Base-by-base conservation (phyloP, 208 protist species). In the Trypanosoma mega region DNA sequence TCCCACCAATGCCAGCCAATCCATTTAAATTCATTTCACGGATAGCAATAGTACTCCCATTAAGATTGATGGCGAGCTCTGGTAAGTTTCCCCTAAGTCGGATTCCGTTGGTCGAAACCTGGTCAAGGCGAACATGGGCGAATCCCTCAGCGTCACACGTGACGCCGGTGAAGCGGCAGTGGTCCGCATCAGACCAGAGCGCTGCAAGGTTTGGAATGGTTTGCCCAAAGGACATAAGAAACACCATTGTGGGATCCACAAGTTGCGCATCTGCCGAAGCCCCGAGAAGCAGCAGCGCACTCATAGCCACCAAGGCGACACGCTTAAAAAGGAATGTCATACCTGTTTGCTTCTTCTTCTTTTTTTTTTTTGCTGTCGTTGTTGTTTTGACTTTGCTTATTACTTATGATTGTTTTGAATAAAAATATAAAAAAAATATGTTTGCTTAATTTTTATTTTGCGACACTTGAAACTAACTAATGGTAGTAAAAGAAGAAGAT, bases 1-100 rank as follows among this genome's bases (percentile, higher is more conserved):
- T 37, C 55, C 71, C 8, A 49, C 31, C 8, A 48, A 48, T 14
- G 53, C 63, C 16, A 48, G 29, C 11, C 37, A 50, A 24, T 26
- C 43, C 43, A 16, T 16, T 4, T 20, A 47, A 20, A 16, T 47
- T 47, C 18, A 47, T 47, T 20, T 47, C 43, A 47, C 43, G 43
- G 18, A 47, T 20, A 14, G n/a, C 3, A 7, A 47, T 20, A 4
- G 3, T 20, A 26, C 3, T 20, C n/a, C 4, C 14, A 20, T 47
- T 16, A 47, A n/a, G n/a, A 4, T 47, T n/a, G 14, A 26, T 47
- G 43, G 5, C 7, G 12, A 47, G 7, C 14, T 47, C 43, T 7
- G 43, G 43, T 20, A 47, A 16, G 7, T 47, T 4, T 4, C 43
- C 43, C 3, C 18, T 26, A 16, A 47, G 43, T 18, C 3, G 3